Conservation (phyloP, 176 grass and related monocot species). For the Poa pratensis region DNA sequence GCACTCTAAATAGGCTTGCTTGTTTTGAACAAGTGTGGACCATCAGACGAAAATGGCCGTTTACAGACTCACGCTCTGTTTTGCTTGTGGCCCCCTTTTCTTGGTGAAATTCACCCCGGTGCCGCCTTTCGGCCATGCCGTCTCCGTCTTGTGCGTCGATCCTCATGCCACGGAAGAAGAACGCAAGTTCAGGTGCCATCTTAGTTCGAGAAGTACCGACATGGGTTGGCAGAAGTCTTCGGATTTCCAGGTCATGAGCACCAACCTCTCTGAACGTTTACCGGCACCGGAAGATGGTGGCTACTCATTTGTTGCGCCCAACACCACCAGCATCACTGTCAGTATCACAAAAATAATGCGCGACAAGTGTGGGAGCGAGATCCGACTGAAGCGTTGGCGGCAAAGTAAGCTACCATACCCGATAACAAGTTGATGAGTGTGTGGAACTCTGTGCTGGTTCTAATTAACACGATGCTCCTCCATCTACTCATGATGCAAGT, state of each 20-base stretch:
- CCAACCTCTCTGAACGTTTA: background rate
- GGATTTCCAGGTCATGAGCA: background rate
- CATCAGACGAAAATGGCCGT: background rate
- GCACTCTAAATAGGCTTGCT: background rate
- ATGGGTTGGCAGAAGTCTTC: background rate
- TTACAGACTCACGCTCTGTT: background rate
- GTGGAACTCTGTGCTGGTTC: background rate
- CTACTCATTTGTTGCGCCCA: background rate
- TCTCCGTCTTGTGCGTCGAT: background rate
- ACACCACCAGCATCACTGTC: background rate
- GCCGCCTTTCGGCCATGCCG: background rate
- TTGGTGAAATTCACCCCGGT: background rate
- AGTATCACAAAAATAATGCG: background rate
- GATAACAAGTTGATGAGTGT: background rate
- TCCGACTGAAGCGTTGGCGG: background rate
- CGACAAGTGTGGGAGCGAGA: background rate
- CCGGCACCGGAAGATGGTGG: background rate
- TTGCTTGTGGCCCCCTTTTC: background rate
- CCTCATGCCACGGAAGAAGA: background rate
- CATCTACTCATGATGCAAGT: background rate
- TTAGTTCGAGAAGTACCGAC: background rate
- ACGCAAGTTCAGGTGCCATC: background rate
- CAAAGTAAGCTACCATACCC: background rate
- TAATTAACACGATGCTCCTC: background rate
- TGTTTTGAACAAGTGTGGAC: background rate